Conservation (phyloP, 306 rosid genomes). For the Glycyrrhiza uralensis region DNA sequence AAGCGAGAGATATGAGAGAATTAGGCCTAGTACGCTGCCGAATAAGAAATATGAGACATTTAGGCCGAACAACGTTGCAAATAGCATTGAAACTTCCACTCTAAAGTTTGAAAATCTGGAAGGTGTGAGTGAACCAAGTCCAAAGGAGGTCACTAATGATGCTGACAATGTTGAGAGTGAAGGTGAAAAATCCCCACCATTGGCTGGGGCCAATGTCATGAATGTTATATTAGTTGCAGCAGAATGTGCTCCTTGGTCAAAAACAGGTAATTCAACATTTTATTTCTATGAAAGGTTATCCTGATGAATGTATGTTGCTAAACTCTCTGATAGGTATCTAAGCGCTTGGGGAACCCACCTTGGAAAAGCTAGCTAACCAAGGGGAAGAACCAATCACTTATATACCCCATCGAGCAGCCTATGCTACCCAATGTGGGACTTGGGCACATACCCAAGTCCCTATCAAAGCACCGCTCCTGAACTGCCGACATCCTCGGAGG, state of each 20-base stretch:
- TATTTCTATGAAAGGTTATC: conserved; percentile 4
- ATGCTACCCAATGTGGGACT: no score
- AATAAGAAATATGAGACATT: conserved; percentile 27
- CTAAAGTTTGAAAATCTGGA: conserved; percentile 28
- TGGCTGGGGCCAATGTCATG: conserved; percentile 92
- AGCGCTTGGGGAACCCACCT: no score
- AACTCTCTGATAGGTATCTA: no score
- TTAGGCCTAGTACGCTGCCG: conserved; percentile 34
- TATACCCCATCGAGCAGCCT: no score
- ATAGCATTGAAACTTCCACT: conserved; percentile 12
- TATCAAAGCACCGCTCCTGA: no score
- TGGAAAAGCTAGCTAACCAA: no score
- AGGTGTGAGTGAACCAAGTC: conserved; percentile 24
- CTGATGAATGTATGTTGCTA: background rate
- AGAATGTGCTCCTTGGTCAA: conserved; percentile 92
- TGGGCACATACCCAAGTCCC: no score
- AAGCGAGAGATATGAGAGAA: conserved; percentile 26
- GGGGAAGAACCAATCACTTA: no score
- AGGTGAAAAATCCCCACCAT: conserved; percentile 53
- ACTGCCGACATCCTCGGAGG: no score
- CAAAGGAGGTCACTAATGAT: conserved; percentile 22
- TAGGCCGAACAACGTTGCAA: conserved; percentile 30
- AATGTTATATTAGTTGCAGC: conserved; percentile 78
- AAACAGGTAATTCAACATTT: conserved; percentile 68
- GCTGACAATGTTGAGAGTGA: conserved; percentile 24